These are phyloP conservation scores for Selaginella tamariscina DNA, from an alignment of 75 land plant genomes.

Conservation along the genomic window DNA sequence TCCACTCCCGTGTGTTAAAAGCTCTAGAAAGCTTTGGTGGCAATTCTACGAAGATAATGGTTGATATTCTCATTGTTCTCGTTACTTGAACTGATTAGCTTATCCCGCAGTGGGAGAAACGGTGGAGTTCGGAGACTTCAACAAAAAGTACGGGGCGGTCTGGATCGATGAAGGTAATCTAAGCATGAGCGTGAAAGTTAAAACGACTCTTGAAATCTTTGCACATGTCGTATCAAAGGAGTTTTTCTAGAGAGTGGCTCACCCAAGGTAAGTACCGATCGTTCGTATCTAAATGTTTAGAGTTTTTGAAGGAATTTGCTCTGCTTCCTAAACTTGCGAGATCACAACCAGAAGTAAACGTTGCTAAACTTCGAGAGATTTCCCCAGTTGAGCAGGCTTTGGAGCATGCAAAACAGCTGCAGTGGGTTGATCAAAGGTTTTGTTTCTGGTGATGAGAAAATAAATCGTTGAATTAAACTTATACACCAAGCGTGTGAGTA, in stretches of 20 bases:
- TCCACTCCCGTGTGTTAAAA: slow-evolving; percentile 91
- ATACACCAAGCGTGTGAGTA: too few species aligned
- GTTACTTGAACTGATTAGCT: slow-evolving; percentile 4
- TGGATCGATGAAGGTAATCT: slow-evolving; percentile 69
- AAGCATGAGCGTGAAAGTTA: not conserved
- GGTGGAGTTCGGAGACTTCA: slow-evolving; percentile 65
- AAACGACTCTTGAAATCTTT: not conserved
- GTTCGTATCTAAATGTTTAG: not conserved
- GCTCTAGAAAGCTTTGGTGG: slow-evolving; percentile 76
- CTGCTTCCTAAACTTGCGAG: slow-evolving; percentile 59
- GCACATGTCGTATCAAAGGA: slow-evolving; percentile 57
- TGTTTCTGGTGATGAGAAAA: too few species aligned
- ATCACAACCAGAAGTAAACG: slow-evolving; percentile 49
- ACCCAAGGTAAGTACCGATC: slow-evolving; percentile 40
- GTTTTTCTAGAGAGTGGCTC: slow-evolving; percentile 73
- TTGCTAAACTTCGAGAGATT: slow-evolving; percentile 37
- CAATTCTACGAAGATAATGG: slow-evolving; percentile 95
- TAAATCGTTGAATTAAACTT: too few species aligned
- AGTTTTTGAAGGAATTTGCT: slow-evolving; percentile 41
- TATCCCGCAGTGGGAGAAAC: slow-evolving; percentile 50
- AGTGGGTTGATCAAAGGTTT: too few species aligned
- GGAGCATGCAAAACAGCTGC: too few species aligned
- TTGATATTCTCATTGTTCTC: slow-evolving; percentile 10
- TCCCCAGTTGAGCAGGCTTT: slow-evolving; percentile 63
- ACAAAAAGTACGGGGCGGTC: slow-evolving; percentile 60